Conservation (phyloP, 495 filamentous ascomycete species). For the Podospora anserina region DNA sequence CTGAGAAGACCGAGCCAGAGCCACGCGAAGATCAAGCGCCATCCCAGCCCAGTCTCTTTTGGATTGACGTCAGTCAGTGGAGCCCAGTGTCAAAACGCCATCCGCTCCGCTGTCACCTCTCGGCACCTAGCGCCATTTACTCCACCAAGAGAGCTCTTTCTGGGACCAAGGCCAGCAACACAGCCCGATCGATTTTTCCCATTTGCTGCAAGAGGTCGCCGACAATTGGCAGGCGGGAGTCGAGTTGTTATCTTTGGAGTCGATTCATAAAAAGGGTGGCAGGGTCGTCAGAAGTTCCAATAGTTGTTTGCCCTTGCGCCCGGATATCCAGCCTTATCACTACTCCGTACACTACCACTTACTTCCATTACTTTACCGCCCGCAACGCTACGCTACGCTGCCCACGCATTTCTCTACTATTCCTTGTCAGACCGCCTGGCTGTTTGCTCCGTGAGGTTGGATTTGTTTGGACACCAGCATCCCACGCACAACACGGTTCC, state of each 20-base stretch:
- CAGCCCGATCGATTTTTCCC: not conserved
- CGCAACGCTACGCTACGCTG: not conserved
- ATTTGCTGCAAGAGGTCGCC: not conserved
- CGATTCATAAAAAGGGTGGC: not conserved
- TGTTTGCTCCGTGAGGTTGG: conserved; percentile 6
- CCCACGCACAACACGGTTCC: conserved; percentile 2
- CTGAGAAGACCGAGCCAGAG: not conserved
- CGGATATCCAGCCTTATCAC: not conserved
- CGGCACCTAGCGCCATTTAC: conserved; percentile 7
- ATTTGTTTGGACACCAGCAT: conserved; percentile 2
- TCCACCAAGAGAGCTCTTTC: conserved; percentile 11
- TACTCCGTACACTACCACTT: not conserved
- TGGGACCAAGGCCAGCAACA: not conserved
- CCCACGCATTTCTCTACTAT: not conserved
- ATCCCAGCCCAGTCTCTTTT: conserved; percentile 2
- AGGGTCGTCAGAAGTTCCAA: not conserved
- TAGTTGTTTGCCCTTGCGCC: not conserved
- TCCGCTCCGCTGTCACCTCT: conserved; percentile 9
- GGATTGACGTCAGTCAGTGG: conserved; percentile 15
- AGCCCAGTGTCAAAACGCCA: conserved; percentile 6
- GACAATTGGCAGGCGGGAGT: not conserved
- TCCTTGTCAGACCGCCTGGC: conserved; percentile 5
- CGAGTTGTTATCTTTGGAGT: not conserved
- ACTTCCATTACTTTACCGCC: not conserved
- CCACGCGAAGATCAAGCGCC: not conserved